These are phyloP conservation scores for Mycena floridula DNA, from an alignment of 768 basidiomycete species.

Conservation along the genomic window DNA sequence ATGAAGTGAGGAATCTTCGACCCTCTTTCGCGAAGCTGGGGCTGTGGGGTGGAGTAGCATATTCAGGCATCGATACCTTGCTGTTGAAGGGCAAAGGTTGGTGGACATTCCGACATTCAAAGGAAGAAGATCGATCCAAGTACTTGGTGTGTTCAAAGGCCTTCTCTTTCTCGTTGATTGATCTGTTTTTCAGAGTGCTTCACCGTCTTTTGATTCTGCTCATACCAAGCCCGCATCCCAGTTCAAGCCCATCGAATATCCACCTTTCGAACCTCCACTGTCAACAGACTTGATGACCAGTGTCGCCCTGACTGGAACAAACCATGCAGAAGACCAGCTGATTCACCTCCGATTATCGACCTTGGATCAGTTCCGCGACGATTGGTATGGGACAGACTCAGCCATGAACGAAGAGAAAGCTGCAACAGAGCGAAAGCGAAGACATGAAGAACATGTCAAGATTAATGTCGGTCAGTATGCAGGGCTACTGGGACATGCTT, in stretches of 20 bases:
- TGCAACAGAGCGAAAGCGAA: conserved; percentile 35
- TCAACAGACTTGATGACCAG: conserved; percentile 93
- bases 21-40: conserved; percentile 83
- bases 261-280: conserved; percentile 79
- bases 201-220: conserved; percentile 47
- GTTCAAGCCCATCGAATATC: conserved; percentile 78
- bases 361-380: conserved; percentile 14
- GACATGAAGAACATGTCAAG: conserved; percentile 61
- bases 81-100: conserved; percentile 81
- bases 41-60: conserved; percentile 80
- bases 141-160: conserved; percentile 19
- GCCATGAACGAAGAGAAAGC: conserved; percentile 11
- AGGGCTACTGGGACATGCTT: conserved; percentile 81
- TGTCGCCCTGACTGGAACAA: conserved; percentile 86
- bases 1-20: conserved; percentile 87
- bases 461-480: conserved; percentile 77
- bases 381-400: conserved; percentile 14
- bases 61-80: conserved; percentile 85
- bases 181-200: conserved; percentile 10
- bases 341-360: conserved; percentile 69
- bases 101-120: conserved; percentile 81
- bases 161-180: neutral
- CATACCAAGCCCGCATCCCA: conserved; percentile 64
- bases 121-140: conserved; percentile 24
- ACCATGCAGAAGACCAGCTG: conserved; percentile 96